Evolutionary conservation across 345 rosid genomes (phyloP).

Genomic region (Adansonia digitata): DNA sequence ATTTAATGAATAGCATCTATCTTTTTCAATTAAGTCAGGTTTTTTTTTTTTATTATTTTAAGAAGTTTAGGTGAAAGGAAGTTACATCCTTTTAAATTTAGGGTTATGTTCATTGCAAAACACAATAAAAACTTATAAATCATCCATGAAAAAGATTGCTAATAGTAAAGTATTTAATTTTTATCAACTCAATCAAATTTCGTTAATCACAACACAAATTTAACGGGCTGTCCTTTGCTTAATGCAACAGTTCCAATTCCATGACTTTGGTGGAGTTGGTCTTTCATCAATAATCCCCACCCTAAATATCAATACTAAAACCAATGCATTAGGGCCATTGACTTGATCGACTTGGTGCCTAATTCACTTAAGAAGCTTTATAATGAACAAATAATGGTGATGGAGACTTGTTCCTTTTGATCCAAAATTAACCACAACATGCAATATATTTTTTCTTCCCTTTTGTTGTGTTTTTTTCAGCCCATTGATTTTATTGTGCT

Average conservation of each 20-base stretch:
- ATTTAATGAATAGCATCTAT: neutral
- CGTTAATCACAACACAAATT: neutral
- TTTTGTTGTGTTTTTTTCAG: neutral
- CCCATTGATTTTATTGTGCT: neutral
- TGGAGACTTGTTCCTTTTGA: neutral
- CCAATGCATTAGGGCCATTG: slow-evolving; percentile 21
- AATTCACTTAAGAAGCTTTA: slow-evolving; percentile 15
- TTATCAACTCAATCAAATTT: too few relatives aligned
- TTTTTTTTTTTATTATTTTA: too few relatives aligned
- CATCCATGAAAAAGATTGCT: too few relatives aligned
- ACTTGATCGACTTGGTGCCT: slow-evolving; percentile 23
- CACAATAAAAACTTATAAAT: too few relatives aligned
- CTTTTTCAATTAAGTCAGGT: neutral
- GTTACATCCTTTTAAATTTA: too few relatives aligned
- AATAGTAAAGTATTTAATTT: too few relatives aligned
- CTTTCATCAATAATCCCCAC: slow-evolving; percentile 21
- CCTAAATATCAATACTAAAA: slow-evolving; percentile 12
- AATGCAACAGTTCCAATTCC: neutral
- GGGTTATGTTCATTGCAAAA: too few relatives aligned
- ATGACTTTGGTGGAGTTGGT: neutral
- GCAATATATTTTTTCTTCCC: neutral
- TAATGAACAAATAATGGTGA: slow-evolving; percentile 22
- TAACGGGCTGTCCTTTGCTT: neutral
- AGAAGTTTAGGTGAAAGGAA: too few relatives aligned
- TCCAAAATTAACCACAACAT: neutral